A percentile compares a stretch with the other conserved stretches of the same genome.
Conservation (phyloP, 108 stramenopile species). For the Chaetoceros muelleri region DNA sequence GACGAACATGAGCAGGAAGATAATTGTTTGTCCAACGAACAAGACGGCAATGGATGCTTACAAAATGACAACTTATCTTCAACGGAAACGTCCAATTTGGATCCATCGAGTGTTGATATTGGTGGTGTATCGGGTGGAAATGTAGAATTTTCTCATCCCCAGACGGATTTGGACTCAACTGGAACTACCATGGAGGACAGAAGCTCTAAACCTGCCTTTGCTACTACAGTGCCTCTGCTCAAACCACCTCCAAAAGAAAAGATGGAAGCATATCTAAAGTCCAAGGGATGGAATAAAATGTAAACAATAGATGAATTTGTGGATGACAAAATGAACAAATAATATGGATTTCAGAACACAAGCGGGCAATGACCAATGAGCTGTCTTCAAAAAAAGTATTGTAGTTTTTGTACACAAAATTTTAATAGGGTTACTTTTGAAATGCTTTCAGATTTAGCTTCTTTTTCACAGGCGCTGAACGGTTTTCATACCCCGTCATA, state of each 20-base stretch:
- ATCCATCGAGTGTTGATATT: background rate
- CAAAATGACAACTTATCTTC: background rate
- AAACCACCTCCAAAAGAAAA: background rate
- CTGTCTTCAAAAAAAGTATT: background rate
- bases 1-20: background rate
- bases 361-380: background rate
- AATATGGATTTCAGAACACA: background rate
- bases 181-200: background rate
- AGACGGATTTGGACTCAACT: background rate
- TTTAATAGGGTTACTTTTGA: slow-evolving; percentile 25
- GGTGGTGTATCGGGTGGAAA: background rate
- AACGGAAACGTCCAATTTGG: background rate
- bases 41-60: background rate
- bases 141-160: background rate
- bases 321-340: background rate
- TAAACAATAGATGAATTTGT: background rate
- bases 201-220: too few relatives aligned
- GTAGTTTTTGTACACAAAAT: background rate
- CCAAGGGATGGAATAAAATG: too few relatives aligned
- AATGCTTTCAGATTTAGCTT: slow-evolving; percentile 68
- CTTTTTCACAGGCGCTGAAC: slow-evolving; percentile 45
- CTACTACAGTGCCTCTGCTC: background rate
- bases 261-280: background rate
- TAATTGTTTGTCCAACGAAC: background rate
- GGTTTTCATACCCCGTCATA: slow-evolving; percentile 65